phyloP scores from a whole-genome alignment of 2,329 filamentous ascomycete species.

The Drechslera avenae region DNA sequence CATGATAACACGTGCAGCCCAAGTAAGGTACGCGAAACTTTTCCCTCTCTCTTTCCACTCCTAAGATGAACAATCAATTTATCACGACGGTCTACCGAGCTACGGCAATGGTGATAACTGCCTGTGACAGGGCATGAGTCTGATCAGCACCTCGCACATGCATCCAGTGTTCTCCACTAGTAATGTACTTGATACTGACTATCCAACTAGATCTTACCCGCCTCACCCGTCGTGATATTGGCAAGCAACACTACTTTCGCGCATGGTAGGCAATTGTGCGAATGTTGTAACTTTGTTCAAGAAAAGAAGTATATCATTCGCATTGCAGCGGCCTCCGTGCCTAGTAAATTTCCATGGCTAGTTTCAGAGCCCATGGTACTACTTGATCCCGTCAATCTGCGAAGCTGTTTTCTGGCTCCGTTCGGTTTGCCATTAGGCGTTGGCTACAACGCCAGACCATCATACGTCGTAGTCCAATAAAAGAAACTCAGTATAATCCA shows the following conservation, averaged over 20 bases:
- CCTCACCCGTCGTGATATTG: background rate
- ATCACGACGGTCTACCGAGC: constrained; percentile 90
- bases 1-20: background rate
- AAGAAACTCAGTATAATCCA: constrained; percentile 57
- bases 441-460: background rate
- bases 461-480: background rate
- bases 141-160: constrained; percentile 25
- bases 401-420: background rate
- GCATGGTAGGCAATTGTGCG: background rate
- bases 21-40: constrained; percentile 1
- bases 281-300: background rate
- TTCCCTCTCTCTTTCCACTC: constrained; percentile 11
- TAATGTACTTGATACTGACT: constrained; percentile 12
- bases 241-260: background rate
- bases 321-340: background rate
- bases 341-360: background rate
- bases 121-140: constrained; percentile 72
- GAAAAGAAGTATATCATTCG: background rate
- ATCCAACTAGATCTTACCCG: background rate
- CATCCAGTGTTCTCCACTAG: background rate
- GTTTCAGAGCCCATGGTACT: background rate
- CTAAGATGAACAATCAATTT: constrained; percentile 53
- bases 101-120: constrained; percentile 77
- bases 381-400: background rate
- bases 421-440: too few species aligned